A percentile compares a stretch with the other conserved stretches of the same genome.
Evolutionary conservation across 495 filamentous ascomycete species (phyloP).

Genomic region (Terfezia boudieri): DNA sequence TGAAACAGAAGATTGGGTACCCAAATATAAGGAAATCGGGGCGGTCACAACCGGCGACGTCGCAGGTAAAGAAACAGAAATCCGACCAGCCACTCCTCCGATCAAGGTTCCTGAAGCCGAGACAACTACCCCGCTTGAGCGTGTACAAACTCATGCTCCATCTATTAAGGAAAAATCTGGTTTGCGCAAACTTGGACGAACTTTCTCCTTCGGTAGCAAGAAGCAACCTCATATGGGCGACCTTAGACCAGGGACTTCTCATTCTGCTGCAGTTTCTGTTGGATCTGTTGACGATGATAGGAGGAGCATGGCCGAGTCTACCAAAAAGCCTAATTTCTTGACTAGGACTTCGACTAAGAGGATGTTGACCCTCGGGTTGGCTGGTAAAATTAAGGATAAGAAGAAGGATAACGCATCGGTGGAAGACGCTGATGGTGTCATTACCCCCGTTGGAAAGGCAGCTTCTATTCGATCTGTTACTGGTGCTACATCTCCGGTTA

Average conservation of each 20-base stretch:
- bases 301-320: not conserved
- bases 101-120: not conserved
- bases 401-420: not conserved
- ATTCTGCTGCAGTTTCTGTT: not conserved
- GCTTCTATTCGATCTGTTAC: not conserved
- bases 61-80: not conserved
- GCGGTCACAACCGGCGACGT: not conserved
- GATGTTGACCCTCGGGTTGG: not conserved
- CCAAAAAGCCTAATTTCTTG: not conserved
- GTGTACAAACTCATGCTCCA: not conserved
- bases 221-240: not conserved
- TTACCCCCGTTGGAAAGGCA: not conserved
- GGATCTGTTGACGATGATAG: not conserved
- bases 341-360: not conserved
- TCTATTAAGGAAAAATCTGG: not conserved
- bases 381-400: not conserved
- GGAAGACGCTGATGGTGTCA: not conserved
- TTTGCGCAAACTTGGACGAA: not conserved
- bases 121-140: not conserved
- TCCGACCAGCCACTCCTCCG: not conserved
- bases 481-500: not conserved
- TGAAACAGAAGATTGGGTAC: not conserved
- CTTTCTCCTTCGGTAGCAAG: not conserved
- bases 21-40: not conserved
- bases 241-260: not conserved